These are phyloP conservation scores for Gypsophila paniculata DNA, from an alignment of 179 eudicot genomes.

Conservation along the genomic window DNA sequence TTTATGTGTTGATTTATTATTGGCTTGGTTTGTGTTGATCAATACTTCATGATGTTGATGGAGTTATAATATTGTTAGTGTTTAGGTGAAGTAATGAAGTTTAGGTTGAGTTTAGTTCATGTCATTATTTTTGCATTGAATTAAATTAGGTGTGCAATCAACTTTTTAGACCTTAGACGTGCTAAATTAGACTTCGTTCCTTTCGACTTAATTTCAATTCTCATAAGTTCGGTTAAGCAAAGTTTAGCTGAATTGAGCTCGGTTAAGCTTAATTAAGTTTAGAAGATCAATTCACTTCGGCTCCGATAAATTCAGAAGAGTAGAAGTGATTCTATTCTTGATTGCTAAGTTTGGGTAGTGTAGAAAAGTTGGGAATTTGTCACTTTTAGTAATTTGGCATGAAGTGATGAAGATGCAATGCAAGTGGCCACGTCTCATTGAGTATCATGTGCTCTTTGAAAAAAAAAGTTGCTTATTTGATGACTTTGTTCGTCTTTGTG, in stretches of 20 bases:
- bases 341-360: constrained; percentile 2
- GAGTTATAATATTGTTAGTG: not conserved
- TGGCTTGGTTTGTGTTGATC: not conserved
- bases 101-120: not conserved
- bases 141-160: not conserved
- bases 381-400: constrained; percentile 5
- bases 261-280: too few species aligned
- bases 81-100: not conserved
- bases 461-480: not conserved
- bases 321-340: constrained; percentile 2
- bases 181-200: too few species aligned
- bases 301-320: too few species aligned
- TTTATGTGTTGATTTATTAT: too few species aligned
- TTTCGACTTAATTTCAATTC: too few species aligned
- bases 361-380: too few species aligned
- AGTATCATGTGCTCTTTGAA: constrained; percentile 2
- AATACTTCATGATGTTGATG: not conserved
- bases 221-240: too few species aligned
- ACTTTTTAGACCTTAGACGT: not conserved
- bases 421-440: constrained; percentile 17
- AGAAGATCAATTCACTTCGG: too few species aligned
- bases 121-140: not conserved
- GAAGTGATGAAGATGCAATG: not conserved
- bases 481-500: not conserved
- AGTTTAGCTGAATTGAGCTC: too few species aligned